A percentile compares a stretch with the other conserved stretches of the same genome.
Conservation (phyloP, 306 rosid species). For the Sicyos baderoa region DNA sequence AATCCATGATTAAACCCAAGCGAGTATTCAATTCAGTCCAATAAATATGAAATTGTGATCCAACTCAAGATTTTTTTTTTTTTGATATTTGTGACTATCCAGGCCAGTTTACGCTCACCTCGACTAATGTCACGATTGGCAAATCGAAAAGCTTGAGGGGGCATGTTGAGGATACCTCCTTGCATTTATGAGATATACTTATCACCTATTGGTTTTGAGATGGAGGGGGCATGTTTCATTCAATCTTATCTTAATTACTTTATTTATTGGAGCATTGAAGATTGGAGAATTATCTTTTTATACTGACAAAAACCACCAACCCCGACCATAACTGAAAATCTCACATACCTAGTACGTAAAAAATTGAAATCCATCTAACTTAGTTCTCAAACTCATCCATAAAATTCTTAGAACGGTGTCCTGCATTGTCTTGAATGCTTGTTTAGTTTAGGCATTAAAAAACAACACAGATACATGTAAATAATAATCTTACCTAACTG, state of each 20-base stretch:
- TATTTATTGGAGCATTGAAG: not conserved
- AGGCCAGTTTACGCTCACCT: too few relatives aligned
- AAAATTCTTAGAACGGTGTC: not conserved
- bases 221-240: not conserved
- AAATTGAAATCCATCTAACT: not conserved
- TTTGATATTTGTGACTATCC: too few relatives aligned
- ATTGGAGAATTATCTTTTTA: not conserved
- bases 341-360: not conserved
- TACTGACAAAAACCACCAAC: not conserved
- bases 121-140: too few relatives aligned
- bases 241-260: not conserved
- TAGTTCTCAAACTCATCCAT: not conserved
- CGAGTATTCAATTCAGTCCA: too few relatives aligned
- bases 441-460: not conserved
- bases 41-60: too few relatives aligned
- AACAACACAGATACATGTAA: not conserved
- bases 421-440: not conserved
- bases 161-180: too few relatives aligned
- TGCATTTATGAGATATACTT: too few relatives aligned
- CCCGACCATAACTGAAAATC: not conserved
- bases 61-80: too few relatives aligned
- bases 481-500: constrained; percentile 44
- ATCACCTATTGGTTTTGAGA: too few relatives aligned
- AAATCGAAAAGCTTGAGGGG: too few relatives aligned
- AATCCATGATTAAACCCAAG: too few relatives aligned